phyloP scores from a whole-genome alignment of 768 basidiomycete species.

The Candolleomyces efflorescens region DNA sequence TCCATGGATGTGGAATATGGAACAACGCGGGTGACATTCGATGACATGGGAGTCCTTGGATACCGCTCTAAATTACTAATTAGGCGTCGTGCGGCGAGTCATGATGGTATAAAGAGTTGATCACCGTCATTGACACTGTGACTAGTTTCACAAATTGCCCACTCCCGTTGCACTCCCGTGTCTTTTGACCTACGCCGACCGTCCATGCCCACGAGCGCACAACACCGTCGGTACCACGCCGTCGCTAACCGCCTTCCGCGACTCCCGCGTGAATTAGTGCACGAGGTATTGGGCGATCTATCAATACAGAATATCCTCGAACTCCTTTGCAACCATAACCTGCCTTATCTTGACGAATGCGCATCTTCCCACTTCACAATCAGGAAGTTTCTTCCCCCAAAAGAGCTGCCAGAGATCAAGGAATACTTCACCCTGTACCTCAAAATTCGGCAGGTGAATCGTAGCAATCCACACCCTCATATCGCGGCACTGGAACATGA shows the following conservation, averaged over 20 bases:
- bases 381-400: constrained; percentile 9
- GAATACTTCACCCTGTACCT: constrained; percentile 17
- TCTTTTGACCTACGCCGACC: background rate
- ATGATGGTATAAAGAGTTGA: no score
- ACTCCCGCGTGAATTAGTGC: constrained; percentile 23
- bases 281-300: constrained; percentile 23
- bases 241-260: constrained; percentile 14
- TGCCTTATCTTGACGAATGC: constrained; percentile 22
- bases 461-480: constrained; percentile 9
- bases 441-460: constrained; percentile 10
- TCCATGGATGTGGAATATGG: no score
- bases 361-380: constrained; percentile 14
- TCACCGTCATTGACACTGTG: no score
- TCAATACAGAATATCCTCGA: constrained; percentile 21
- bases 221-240: constrained; percentile 10
- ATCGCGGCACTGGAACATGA: constrained; percentile 7
- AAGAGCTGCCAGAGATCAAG: constrained; percentile 13
- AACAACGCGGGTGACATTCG: no score
- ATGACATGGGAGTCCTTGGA: no score
- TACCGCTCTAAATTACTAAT: no score
- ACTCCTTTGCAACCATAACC: constrained; percentile 15
- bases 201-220: background rate
- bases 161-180: background rate
- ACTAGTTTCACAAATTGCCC: background rate
- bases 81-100: no score